These are phyloP conservation scores for Trametes polyzona DNA, from an alignment of 1,284 basidiomycete species.

Conservation along the genomic window DNA sequence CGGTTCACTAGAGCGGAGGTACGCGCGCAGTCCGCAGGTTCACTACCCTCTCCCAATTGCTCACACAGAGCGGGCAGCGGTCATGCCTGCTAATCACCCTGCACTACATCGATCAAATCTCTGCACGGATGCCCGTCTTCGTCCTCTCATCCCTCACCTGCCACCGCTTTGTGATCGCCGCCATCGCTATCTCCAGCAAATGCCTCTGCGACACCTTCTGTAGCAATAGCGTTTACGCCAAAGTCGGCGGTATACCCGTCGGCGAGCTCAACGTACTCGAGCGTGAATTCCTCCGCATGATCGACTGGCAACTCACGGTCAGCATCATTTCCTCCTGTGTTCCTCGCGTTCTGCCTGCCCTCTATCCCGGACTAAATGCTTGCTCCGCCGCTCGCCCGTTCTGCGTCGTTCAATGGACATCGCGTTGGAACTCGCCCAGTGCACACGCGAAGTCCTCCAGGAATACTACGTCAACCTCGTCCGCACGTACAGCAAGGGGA, in stretches of 20 bases:
- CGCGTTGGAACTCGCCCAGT: no score
- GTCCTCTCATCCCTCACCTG: constrained; percentile 93
- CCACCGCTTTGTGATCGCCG: constrained; percentile 92
- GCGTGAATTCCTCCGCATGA: constrained; percentile 86
- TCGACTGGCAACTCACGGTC: constrained; percentile 92
- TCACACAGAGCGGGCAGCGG: constrained; percentile 54
- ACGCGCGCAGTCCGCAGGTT: constrained; percentile 27
- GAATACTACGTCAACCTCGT: constrained; percentile 86
- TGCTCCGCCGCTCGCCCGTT: constrained; percentile 14
- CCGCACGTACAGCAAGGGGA: constrained; percentile 68
- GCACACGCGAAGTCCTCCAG: constrained; percentile 78
- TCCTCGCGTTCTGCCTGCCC: not conserved
- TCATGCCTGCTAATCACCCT: constrained; percentile 87
- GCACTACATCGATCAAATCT: constrained; percentile 95
- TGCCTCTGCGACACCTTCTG: constrained; percentile 93
- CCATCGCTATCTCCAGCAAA: constrained; percentile 87
- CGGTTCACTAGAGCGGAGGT: constrained; percentile 94
- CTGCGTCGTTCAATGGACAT: no score
- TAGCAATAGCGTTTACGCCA: constrained; percentile 90
- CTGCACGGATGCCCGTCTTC: constrained; percentile 82
- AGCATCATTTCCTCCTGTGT: constrained; percentile 44
- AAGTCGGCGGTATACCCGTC: constrained; percentile 90
- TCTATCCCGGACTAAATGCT: not conserved
- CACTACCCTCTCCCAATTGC: constrained; percentile 1
- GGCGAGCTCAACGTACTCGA: constrained; percentile 91